These are phyloP conservation scores for Rutidosis leptorrhynchoides DNA, from an alignment of 129 eudicot genomes.

Conservation along the genomic window DNA sequence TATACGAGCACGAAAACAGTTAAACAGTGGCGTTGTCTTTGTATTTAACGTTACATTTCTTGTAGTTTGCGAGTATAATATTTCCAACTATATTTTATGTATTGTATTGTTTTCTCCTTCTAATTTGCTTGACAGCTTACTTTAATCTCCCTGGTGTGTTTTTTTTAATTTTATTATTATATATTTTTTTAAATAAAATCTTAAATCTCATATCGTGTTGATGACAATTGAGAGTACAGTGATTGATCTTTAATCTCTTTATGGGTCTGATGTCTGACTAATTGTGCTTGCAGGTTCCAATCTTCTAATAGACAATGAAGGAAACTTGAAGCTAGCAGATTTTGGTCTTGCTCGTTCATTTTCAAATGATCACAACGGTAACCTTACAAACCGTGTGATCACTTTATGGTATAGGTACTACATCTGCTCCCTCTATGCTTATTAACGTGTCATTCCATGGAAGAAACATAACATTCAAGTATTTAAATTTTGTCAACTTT, in stretches of 20 bases:
- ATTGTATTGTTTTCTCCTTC: neutral
- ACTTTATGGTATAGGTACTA: conserved; percentile 93
- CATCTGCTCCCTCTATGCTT: neutral
- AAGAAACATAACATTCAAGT: neutral
- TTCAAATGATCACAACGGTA: conserved; percentile 69
- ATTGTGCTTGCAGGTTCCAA: conserved; percentile 56
- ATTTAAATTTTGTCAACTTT: neutral
- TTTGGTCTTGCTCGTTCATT: conserved; percentile 87
- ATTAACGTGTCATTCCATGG: neutral
- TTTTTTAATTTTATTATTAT: neutral
- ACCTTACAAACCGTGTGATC: conserved; percentile 89
- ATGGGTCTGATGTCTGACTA: conserved; percentile 8
- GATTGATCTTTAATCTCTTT: conserved; percentile 1
- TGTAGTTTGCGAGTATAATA: neutral
- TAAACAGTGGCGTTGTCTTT: neutral
- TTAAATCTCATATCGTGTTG: neutral
- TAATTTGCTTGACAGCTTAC: neutral
- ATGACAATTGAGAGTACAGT: neutral
- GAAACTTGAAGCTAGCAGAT: conserved; percentile 91
- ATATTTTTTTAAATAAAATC: neutral
- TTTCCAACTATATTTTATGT: neutral
- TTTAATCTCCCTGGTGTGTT: neutral
- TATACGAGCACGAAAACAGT: neutral
- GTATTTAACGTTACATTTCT: neutral
- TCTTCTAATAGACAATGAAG: conserved; percentile 92